These are phyloP conservation scores for Piper longum DNA, from an alignment of 164 flowering plant genomes.

Conservation along the genomic window DNA sequence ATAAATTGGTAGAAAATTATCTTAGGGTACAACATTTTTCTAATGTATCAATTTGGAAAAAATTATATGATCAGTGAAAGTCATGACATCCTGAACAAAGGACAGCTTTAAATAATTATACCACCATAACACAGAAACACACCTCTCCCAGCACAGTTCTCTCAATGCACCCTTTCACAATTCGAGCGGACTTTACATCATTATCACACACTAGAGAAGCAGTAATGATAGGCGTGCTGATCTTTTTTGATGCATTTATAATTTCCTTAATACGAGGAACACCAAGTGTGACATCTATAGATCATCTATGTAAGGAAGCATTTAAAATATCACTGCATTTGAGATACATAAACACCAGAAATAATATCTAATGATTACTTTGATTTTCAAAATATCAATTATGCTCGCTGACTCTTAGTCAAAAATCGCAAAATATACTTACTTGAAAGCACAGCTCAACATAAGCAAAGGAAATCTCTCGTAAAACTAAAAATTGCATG, in stretches of 20 bases:
- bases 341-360: neutral
- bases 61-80: neutral
- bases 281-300: conserved; percentile 84
- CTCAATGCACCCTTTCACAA: conserved; percentile 60
- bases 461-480: no score
- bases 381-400: no score
- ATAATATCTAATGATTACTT: neutral
- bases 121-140: neutral
- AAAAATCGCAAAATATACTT: no score
- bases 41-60: neutral
- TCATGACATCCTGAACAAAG: neutral
- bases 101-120: neutral
- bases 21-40: neutral
- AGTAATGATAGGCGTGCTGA: conserved; percentile 85
- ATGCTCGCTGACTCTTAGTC: no score
- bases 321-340: neutral
- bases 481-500: no score
- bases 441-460: no score
- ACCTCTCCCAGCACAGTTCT: conserved; percentile 81
- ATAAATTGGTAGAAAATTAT: neutral
- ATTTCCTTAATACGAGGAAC: conserved; percentile 97
- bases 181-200: conserved; percentile 33
- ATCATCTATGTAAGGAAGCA: conserved; percentile 22
- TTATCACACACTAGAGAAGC: conserved; percentile 40
- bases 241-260: conserved; percentile 73